phyloP scores from a whole-genome alignment of 257 asterid species.

The Haberlea rhodopensis region DNA sequence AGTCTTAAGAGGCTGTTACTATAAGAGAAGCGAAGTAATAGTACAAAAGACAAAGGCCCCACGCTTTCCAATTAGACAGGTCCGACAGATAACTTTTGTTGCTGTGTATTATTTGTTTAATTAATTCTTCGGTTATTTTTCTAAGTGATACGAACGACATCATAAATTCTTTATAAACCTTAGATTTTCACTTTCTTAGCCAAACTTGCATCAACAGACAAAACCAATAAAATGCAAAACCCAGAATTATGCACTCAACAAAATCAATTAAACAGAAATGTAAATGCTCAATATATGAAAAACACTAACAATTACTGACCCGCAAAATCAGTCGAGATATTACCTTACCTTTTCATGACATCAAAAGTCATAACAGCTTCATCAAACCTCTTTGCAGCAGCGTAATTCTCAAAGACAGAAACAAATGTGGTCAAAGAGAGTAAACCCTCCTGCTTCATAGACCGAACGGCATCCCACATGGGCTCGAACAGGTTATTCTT shows the following conservation, averaged over 20 bases:
- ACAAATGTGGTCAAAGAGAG: constrained; percentile 61
- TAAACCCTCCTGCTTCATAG: constrained; percentile 62
- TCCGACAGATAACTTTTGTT: not conserved
- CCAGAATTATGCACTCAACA: constrained; percentile 6
- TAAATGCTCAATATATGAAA: not conserved
- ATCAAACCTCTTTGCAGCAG: constrained; percentile 48
- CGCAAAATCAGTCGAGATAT: not conserved
- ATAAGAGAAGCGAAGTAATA: not conserved
- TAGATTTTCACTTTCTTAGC: not conserved
- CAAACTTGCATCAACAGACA: constrained; percentile 2
- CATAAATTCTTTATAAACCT: not conserved
- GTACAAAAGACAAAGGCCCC: not conserved
- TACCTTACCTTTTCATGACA: constrained; percentile 56
- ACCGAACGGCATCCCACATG: constrained; percentile 81
- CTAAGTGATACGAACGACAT: not conserved
- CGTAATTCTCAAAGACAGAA: constrained; percentile 61
- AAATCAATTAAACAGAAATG: not conserved
- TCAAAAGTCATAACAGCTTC: constrained; percentile 70
- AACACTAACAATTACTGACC: not conserved
- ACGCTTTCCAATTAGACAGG: not conserved
- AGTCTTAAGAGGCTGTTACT: not conserved
- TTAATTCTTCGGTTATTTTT: not conserved
- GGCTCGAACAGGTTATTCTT: constrained; percentile 62
- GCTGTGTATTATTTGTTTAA: not conserved
- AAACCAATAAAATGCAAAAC: not conserved